Evolutionary conservation across 2,329 filamentous ascomycete species (phyloP).

Genomic region (Colletotrichum karsti): DNA sequence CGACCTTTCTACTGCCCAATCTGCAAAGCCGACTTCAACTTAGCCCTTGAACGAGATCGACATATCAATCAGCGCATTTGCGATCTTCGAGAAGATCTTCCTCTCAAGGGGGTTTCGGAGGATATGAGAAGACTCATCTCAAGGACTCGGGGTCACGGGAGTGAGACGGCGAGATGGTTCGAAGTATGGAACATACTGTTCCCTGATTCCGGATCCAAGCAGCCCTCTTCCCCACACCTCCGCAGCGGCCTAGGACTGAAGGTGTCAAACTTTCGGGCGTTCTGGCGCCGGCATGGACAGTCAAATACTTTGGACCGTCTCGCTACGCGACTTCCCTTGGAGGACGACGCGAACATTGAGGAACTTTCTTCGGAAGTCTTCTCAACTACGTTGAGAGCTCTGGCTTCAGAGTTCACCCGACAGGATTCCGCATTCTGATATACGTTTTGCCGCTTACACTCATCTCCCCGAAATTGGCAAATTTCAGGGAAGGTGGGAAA

Average conservation of each 20-base stretch:
- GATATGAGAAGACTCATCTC: neutral
- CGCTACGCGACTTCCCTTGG: too few relatives aligned
- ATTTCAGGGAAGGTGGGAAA: too few relatives aligned
- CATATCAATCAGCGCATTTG: conserved; percentile 17
- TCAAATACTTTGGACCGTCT: neutral
- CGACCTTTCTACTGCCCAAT: neutral
- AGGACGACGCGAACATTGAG: neutral
- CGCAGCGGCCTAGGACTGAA: neutral
- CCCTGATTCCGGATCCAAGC: neutral
- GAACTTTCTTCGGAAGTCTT: neutral
- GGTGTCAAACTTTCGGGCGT: neutral
- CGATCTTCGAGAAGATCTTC: neutral
- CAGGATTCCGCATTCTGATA: neutral
- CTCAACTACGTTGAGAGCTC: neutral
- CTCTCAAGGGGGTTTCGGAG: conserved; percentile 33
- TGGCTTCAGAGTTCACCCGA: neutral
- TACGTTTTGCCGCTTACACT: neutral
- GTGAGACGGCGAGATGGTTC: conserved; percentile 34
- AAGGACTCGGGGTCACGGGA: neutral
- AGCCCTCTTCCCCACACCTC: neutral
- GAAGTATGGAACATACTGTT: conserved; percentile 36
- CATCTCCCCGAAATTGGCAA: too few relatives aligned
- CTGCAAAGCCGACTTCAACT: neutral
- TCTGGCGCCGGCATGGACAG: neutral
- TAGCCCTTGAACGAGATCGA: neutral